Conservation (phyloP, 805 yeast species). For the Lipomyces starkeyi region DNA sequence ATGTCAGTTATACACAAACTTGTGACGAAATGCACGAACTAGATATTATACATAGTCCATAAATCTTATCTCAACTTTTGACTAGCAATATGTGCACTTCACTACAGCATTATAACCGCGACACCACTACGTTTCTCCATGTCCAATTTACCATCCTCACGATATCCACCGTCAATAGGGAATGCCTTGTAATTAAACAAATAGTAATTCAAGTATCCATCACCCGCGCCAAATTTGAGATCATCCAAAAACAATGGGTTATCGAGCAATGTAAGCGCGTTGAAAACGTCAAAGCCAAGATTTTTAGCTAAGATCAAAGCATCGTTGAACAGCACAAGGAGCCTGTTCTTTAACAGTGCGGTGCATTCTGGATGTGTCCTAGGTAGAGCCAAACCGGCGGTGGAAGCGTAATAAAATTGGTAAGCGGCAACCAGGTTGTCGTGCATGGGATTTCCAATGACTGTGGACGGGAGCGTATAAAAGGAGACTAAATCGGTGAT, state of each 20-base stretch:
- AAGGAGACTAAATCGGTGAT: conserved; percentile 91
- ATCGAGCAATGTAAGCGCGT: conserved; percentile 90
- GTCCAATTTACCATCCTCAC: conserved; percentile 59
- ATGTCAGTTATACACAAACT: not conserved
- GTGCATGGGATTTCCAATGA: conserved; percentile 64
- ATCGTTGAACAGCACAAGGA: conserved; percentile 67
- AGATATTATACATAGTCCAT: not conserved
- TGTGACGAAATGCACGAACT: not conserved
- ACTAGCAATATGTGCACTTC: not conserved
- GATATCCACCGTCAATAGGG: conserved; percentile 82
- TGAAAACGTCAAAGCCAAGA: conserved; percentile 83
- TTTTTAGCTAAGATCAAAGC: conserved; percentile 76
- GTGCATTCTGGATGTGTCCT: conserved; percentile 52
- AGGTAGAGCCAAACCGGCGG: conserved; percentile 54
- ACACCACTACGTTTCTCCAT: conserved; percentile 72
- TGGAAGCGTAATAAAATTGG: conserved; percentile 85
- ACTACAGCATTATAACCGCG: conserved; percentile 79
- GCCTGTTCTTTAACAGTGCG: conserved; percentile 59
- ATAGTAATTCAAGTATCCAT: conserved; percentile 88
- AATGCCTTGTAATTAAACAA: conserved; percentile 86
- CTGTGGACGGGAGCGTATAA: conserved; percentile 86
- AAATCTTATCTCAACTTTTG: not conserved
- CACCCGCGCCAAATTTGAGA: conserved; percentile 90
- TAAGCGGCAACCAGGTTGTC: conserved; percentile 83
- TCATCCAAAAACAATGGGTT: conserved; percentile 81